Base-by-base conservation (phyloP, 768 basidiomycete species). In the Auricularia sp. region DNA sequence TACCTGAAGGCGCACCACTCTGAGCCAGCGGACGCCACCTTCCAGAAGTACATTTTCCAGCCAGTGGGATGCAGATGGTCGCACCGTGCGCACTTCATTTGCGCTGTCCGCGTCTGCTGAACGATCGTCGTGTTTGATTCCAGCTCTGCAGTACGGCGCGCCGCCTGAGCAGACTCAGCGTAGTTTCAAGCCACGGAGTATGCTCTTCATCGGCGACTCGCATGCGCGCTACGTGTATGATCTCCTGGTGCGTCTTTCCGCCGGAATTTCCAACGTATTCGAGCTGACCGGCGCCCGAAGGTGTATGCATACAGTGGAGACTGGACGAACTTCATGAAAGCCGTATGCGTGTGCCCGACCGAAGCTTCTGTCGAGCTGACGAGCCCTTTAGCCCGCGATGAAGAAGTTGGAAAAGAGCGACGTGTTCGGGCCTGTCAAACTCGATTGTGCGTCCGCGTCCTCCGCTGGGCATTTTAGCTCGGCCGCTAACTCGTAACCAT, bases 391-490 rank as follows among this genome's bases (percentile, higher is more conserved):
- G 29, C 56, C 34, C 29, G 56, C 56, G 6, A 29, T 59, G 29
- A 59, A 59, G 24, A 35, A 35, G 24, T 29, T 59, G 16, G 56
- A 59, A 29, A 59, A 59, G 56, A 59, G 56, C 56, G 56, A 59
- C 16, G 18, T 6, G 34, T 34, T 59, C 29, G 56, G 56, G 56
- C 24, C 24, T 5, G 56, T 24, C 21, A 35, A 13, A 6, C 24
- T 59, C 33, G 56, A 59, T 24, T 59, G 47, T 51, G 16, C 47
- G 47, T 51, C 47, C 18, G 10, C 29, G 29, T 29, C 29, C 29
- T 29, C 29, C 29, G 29, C 29, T 29, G 29, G 29, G 29, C 29
- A 29, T 29, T 29, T 29, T 29, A 29, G 29, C 29, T 29, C 29
- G 2, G 29, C 29, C 29, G 29, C 29, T 29, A 29, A 29, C 29